Evolutionary conservation across 768 basidiomycete genomes (phyloP), one percentile per base, ranked within the genome.

Genomic region (Infundibulicybe gibba): DNA sequence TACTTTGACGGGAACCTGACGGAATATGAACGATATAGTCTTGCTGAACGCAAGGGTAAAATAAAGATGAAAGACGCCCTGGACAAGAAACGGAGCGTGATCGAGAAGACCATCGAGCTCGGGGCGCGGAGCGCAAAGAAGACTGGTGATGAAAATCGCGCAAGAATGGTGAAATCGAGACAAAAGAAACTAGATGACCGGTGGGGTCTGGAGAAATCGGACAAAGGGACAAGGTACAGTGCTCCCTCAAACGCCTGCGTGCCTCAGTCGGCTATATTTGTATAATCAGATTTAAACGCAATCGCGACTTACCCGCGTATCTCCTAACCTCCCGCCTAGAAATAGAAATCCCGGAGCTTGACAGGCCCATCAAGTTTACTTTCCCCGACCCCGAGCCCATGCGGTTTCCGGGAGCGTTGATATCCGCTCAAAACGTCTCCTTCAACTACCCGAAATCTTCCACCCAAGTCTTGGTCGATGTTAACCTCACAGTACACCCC

Each of bases 141-240:
- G 32, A 77, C 78, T 0, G 82, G 81, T 0, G 82, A 85, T 52
- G 81, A 85, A 43, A 84, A 84, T 51, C 71, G 76, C 40, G 58
- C 68, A 6, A 66, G 72, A 44, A 57, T 66, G 68, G 84, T 77
- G 3, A 76, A 77, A 8, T 76, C 75, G 15, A 64, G 84, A 8
- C 77, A 79, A 58, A 83, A 82, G 64, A 83, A 82, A 64, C 47
- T 76, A 62, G 62, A 66, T 41, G 57, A 72, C 53, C 53, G 74
- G 48, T 53, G 70, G 58, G 66, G 71, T 33, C 51, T 61, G 31
- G 60, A 68, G 55, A 25, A 25, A 25, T 25, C 25, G 25, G 25
- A 25, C 8, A 25, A 25, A 25, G 25, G 25, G 8, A 25, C 25
- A 25, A 25, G 25, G 25, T 25, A 8, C 8, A 8, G 25, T 25